Conservation (phyloP, 805 yeast species). For the Gaillardinia entomophila region DNA sequence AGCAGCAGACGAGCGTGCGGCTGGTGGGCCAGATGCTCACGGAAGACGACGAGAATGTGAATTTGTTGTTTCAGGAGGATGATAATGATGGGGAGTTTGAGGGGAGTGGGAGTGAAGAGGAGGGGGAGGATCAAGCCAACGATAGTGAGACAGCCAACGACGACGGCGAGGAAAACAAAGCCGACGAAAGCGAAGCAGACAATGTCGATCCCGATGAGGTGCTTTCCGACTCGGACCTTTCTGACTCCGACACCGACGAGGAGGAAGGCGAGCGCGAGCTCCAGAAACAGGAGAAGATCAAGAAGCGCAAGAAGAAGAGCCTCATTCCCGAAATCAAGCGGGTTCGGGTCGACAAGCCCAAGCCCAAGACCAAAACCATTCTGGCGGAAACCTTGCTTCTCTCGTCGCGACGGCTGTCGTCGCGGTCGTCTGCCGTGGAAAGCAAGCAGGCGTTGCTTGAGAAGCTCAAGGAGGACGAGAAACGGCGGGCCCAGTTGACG, state of each 20-base stretch:
- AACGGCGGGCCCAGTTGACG: conserved; percentile 41
- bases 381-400: conserved; percentile 47
- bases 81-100: conserved; percentile 26
- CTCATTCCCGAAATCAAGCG: conserved; percentile 29
- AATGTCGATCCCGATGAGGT: conserved; percentile 40
- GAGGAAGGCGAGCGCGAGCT: conserved; percentile 68
- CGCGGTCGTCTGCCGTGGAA: conserved; percentile 71
- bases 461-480: conserved; percentile 64
- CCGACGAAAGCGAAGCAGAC: conserved; percentile 3
- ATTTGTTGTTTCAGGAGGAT: conserved; percentile 59
- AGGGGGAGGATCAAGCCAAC: conserved; percentile 14
- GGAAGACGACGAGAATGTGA: conserved; percentile 76
- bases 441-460: conserved; percentile 74
- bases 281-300: conserved; percentile 36
- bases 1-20: conserved; percentile 33
- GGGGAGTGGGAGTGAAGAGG: conserved; percentile 20
- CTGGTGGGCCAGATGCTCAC: conserved; percentile 18
- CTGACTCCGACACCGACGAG: conserved; percentile 50
- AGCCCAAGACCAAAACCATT: conserved; percentile 24
- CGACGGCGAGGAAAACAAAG: conserved; percentile 10
- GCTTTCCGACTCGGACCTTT: conserved; percentile 51
- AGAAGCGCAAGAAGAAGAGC: conserved; percentile 20
- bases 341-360: conserved; percentile 21
- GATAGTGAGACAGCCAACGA: conserved; percentile 8
- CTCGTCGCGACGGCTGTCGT: conserved; percentile 60